Base-by-base conservation (phyloP, 192 early-diverging fungal genomes). In the Umbelopsis sp. region DNA sequence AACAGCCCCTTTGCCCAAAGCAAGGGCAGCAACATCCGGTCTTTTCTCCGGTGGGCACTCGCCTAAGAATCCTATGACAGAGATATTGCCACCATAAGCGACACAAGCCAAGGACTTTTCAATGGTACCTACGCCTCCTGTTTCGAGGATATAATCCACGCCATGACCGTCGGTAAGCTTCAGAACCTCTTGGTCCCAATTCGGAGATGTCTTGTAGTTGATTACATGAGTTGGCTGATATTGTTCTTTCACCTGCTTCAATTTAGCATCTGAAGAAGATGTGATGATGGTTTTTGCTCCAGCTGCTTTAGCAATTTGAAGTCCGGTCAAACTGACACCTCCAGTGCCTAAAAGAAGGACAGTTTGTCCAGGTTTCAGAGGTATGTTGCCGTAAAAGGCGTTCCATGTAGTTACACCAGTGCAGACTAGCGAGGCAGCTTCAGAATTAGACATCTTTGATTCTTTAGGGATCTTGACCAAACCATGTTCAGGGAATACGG, bases 331-430 rank as follows among this genome's bases (percentile, higher is more conserved):
- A 21, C 66, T 53, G 1, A 74, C 66, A 34, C 72, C 72, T 17
- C 72, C 72, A 20, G 66, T 69, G 24, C 72, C 66, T n/a, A 68
- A 49, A 16, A 69, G 24, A 16, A 74, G 51, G 17, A 74, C 66
- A 24, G 66, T 34, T 32, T 47, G 66, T 0, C 66, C 66, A 4
- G 66, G 66, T 8, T 14, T 25, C 1, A 67, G 17, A 2, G 66
- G 66, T 2, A 44, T 51, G 24, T 31, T 44, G 22, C 56, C 73
- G 54, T 65, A 74, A 1, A 74, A 38, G 11, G 45, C 26, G 52
- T 70, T 74, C 68, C 67, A 74, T 14, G 22, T 21, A 10, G 68
- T 70, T 9, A 74, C 68, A 41, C 73, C 67, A 20, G 73, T 70
- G 45, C 73, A 70, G 22, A 70, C 68, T 24, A 74, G 25, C 44